Evolutionary conservation across 2,329 filamentous ascomycete species (phyloP).

Genomic region (Cercospora berteroae): DNA sequence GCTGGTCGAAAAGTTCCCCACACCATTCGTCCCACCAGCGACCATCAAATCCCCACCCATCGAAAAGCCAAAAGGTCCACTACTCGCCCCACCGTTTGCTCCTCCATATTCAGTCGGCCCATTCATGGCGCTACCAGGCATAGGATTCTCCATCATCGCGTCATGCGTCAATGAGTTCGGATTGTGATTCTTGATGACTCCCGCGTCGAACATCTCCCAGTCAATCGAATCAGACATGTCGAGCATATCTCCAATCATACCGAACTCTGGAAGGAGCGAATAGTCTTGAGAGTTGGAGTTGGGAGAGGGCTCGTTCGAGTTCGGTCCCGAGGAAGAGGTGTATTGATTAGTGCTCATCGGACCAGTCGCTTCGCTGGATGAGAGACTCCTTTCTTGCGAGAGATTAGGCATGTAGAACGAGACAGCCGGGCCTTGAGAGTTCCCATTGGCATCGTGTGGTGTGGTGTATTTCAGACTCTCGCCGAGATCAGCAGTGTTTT

Average conservation of each 20-base stretch:
- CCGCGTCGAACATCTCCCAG: constrained; percentile 34
- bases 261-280: constrained; percentile 26
- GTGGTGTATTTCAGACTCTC: constrained; percentile 4
- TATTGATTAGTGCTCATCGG: background rate
- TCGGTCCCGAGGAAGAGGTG: background rate
- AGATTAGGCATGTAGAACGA: background rate
- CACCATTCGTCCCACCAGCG: background rate
- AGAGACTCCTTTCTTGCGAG: background rate
- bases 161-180: background rate
- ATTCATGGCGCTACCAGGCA: constrained; percentile 19
- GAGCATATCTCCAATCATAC: constrained; percentile 35
- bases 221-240: constrained; percentile 32
- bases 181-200: constrained; percentile 19
- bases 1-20: background rate
- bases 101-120: constrained; percentile 17
- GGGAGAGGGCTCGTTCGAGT: constrained; percentile 14
- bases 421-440: background rate
- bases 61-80: background rate
- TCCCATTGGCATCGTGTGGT: background rate
- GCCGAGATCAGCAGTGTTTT: constrained; percentile 11
- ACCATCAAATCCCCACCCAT: background rate
- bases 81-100: background rate
- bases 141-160: background rate
- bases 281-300: constrained; percentile 12
- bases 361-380: background rate